Percentiles rank a stretch among this genome's conserved stretches.
phyloP scores from a whole-genome alignment of 176 grass and related monocot species.

The Bothriochloa decipiens region DNA sequence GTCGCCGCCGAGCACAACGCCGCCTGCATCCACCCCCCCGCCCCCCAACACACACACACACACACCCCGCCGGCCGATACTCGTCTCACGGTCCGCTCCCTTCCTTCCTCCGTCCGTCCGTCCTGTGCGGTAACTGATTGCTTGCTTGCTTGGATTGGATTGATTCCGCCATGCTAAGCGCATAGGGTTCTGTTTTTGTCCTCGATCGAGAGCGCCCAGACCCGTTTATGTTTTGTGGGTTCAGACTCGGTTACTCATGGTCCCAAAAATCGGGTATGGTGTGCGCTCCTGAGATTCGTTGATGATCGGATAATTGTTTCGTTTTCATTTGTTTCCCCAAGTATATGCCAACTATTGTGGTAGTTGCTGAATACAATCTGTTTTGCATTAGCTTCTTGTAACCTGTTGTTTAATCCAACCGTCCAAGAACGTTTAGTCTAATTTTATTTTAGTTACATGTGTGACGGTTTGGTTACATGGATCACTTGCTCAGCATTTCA shows the following conservation, averaged over 20 bases:
- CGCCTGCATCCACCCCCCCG: background rate
- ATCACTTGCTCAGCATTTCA: background rate
- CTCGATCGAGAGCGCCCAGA: background rate
- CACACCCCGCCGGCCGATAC: background rate
- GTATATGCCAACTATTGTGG: background rate
- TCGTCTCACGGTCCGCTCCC: background rate
- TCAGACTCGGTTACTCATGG: background rate
- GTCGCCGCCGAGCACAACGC: constrained; percentile 10
- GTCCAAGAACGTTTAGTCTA: no score
- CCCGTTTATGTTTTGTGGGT: background rate
- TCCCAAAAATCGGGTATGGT: background rate
- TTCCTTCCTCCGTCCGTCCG: background rate
- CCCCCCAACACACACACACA: no score
- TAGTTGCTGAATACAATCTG: background rate
- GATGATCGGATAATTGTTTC: background rate
- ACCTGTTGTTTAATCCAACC: no score
- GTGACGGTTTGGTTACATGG: background rate
- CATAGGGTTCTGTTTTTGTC: background rate
- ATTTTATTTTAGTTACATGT: background rate
- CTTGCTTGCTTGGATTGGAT: constrained; percentile 11
- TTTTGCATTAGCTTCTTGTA: background rate
- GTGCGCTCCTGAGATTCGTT: background rate
- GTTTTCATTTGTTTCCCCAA: background rate
- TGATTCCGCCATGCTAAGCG: background rate
- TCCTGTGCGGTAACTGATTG: background rate